Base-by-base conservation (phyloP, 371 early-diverging fungal species). In the Parasitella parasitica region DNA sequence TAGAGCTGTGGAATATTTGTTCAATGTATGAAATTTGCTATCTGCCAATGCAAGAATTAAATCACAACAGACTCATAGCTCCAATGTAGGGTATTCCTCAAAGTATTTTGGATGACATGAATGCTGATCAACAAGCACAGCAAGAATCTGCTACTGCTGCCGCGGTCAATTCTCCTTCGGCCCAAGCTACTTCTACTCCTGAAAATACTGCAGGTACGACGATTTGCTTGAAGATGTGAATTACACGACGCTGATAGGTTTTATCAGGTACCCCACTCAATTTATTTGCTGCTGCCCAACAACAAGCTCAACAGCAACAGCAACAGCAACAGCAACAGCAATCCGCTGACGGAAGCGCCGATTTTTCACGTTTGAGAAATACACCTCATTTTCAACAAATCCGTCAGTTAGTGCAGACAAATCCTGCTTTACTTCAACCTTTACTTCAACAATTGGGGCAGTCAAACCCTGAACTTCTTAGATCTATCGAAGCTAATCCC, bases 1-100 rank as follows among this genome's bases (percentile, higher is more conserved):
- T 69, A 85, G 98, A 59, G 98, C 98, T 28, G 96, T 93, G 6
- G 98, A 98, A 75, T 98, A 97, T 72, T 78, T 98, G 59, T 87
- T 96, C 73, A 95, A 81, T 55, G 97, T 92, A 58, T 34, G 39
- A 22, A 13, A 11, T 12, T 6, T 46, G 46, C 3, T 46, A 36
- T 35, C 35, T 53, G 22, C 39, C 36, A 50, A 3, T 32, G 7
- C 6, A 32, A 3, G 11, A 32, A 11, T 32, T 32, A 32, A 32
- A 1, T 32, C 32, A 32, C 3, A 32, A 32, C 11, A 13, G n/a
- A n/a, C n/a, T n/a, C n/a, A n/a, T n/a, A n/a, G n/a, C n/a, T n/a
- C n/a, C n/a, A n/a, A n/a, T n/a, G n/a, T 69, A 83, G 84, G 85
- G 85, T 64, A 85, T 85, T 49, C 85, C 85, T 55, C 74, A 78